Evolutionary conservation across 2,329 filamentous ascomycete species (phyloP), one percentile per base, ranked within the genome.

Genomic region (Hortaea werneckii): DNA sequence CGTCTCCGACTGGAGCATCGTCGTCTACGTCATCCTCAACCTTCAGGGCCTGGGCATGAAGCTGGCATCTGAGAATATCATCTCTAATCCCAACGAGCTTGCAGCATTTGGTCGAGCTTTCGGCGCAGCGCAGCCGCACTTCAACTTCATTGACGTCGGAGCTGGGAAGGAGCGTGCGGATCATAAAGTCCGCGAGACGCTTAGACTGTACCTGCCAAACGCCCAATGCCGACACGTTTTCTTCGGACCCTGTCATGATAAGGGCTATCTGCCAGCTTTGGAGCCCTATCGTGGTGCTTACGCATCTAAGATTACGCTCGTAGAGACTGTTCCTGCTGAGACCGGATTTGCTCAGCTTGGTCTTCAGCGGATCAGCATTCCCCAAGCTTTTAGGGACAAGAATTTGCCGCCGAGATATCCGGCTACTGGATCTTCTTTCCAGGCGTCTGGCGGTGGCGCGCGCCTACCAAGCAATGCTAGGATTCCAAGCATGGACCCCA

Each of bases 111-210:
- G 65, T 5, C 65, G 69, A 41, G 58, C 61, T 29, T 74, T 72
- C 55, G 68, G 60, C 44, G 59, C 66, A 42, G 66, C 69, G 40
- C 67, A 71, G 47, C 61, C 67, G 20, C 58, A 72, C 5, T 71
- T 71, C 64, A 68, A 59, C 62, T 67, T 71, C 59, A 62, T 72
- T 45, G 70, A 73, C 51, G 69, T 72, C 29, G 70, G 70, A 13
- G 60, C 60, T 44, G 69, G 68, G 28, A 72, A 72, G 46, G 70
- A 51, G 29, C 41, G 65, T 40, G 69, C 69, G 38, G 70, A 72
- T 49, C 65, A 71, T 55, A 72, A 71, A 49, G 65, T 72, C 20
- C 47, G 52, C 61, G 69, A 72, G 61, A 71, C 67, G 52, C 62
- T 73, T 42, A 64, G 69, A 39, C 63, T 70, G 2, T 72, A 69